These are phyloP conservation scores for Alternaria atra DNA, from an alignment of 2,329 filamentous ascomycete genomes.

Conservation along the genomic window DNA sequence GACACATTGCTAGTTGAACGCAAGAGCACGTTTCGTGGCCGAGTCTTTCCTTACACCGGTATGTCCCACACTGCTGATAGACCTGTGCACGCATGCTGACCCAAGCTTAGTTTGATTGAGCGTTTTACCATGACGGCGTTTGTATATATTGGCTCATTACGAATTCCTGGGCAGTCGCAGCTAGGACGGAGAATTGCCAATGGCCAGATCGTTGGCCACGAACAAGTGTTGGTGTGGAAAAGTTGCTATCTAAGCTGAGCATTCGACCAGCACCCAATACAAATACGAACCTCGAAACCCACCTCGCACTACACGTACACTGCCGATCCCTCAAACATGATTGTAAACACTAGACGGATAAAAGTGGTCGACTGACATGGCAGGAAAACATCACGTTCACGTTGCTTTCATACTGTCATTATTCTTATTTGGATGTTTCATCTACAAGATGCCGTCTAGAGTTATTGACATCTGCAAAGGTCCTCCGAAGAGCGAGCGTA, in stretches of 20 bases:
- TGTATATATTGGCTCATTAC: slow-evolving; percentile 19
- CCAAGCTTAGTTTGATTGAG: slow-evolving; percentile 35
- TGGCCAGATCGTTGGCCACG: slow-evolving; percentile 4
- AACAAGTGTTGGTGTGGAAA: slow-evolving; percentile 9
- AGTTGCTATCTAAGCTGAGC: slow-evolving; percentile 18
- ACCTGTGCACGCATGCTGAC: slow-evolving; percentile 7
- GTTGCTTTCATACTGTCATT: slow-evolving; percentile 3
- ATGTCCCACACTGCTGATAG: slow-evolving; percentile 42
- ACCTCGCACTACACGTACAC: slow-evolving; percentile 2
- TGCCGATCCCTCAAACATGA: slow-evolving; percentile 1
- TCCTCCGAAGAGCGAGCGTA: not conserved
- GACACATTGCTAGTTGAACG: slow-evolving; percentile 76
- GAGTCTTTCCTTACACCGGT: slow-evolving; percentile 98
- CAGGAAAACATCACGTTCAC: not conserved
- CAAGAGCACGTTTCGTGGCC: slow-evolving; percentile 94
- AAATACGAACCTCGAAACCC: slow-evolving; percentile 11
- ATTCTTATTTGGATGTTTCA: not conserved
- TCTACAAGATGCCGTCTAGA: not conserved
- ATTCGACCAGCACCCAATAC: slow-evolving; percentile 23
- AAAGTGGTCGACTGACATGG: not conserved
- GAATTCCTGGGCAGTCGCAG: slow-evolving; percentile 9
- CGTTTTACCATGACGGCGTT: slow-evolving; percentile 14
- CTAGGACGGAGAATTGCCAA: slow-evolving; percentile 2
- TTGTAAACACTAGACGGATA: not conserved
- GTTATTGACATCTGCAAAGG: not conserved